Evolutionary conservation across 2,329 filamentous ascomycete genomes (phyloP), one percentile per base, ranked within the genome.

Genomic region (Claviceps humidiphila): DNA sequence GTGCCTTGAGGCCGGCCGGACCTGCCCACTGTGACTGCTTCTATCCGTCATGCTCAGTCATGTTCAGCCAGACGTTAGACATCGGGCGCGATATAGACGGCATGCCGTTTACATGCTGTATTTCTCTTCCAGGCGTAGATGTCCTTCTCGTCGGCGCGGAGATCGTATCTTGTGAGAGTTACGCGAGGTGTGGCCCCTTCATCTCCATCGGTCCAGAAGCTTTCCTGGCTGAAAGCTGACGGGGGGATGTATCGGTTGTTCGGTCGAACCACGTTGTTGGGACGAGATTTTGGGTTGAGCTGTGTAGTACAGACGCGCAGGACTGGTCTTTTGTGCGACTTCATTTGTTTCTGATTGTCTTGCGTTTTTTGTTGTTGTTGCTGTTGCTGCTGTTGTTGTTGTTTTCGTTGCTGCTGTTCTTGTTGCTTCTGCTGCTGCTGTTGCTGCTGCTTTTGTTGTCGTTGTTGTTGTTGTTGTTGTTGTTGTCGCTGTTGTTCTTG

Each of bases 151-250:
- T 53, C 48, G 9, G 48, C 42, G 5, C 52, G 52, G 2, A 53
- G 48, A 41, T 53, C 52, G 14, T 53, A 53, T 22, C 52, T 42
- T 43, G 52, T 53, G 8, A 53, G 52, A 26, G 52, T 53, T 6
- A 53, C 47, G 5, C 52, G 52, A 16, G 52, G 52, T 5, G 52
- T 53, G 34, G 14, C 43, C 2, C 14, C 11, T 14, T 51, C 52
- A 26, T 53, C 52, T 14, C 22, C 42, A 8, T 37, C 42, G 20
- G 26, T 40, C 52, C 52, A 53, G 30, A 53, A 53, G 20, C 48
- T 53, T 26, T 53, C 52, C 5, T 44, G 24, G 2, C 22, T 38
- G 17, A 46, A 51, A 1, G 49, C 47, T 38, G 34, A 43, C 5
- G 13, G 30, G 2, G 51, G 48, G 3, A 50, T 43, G 2, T 41